Evolutionary conservation across 2,329 filamentous ascomycete genomes (phyloP), one percentile per base, ranked within the genome.

Genomic region (Fusarium mangiferae): DNA sequence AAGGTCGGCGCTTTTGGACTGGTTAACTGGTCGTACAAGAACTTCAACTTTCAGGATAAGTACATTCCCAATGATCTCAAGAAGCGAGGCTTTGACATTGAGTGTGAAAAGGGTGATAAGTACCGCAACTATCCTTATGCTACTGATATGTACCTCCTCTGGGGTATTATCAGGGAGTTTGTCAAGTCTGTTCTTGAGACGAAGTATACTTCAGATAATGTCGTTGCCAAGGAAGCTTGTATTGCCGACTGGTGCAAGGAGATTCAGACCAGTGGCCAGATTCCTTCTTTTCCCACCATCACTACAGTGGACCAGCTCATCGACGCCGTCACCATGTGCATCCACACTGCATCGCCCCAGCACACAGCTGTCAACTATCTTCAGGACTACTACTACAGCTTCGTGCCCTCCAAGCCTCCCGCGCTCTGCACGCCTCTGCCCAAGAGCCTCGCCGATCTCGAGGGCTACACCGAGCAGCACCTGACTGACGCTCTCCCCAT

Each of bases 51-150:
- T 5, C 63, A 69, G 17, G 71, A 74, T 18, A 74, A 74, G 54
- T 72, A 74, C 24, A 63, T 74, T 18, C 72, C 72, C 13, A 74
- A 74, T 1, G 71, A 74, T n/a, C 49, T 74, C n/a, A 74, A 74
- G 71, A 74, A 74, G 49, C 57, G 72, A 12, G 72, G 72, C 0
- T 74, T 74, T 6, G 60, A 74, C 2, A 24, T 74, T 5, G 54
- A 74, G 22, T 48, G 45, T 0, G 71, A 72, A 28, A 63, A 12
- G 26, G 35, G 54, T 5, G 54, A 65, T 4, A 74, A 74, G 42
- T 74, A 74, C 30, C 48, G 71, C 24, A 74, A 74, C 22, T 74
- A 74, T 17, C 72, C 71, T 3, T 74, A 74, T 20, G 72, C 67
- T 12, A 63, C 18, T 4, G 44, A 61, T 26, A 74, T 74, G 60